A percentile compares a stretch with the other conserved stretches of the same genome.
phyloP scores from a whole-genome alignment of 371 early-diverging fungal species.

The Zychaea mexicana region DNA sequence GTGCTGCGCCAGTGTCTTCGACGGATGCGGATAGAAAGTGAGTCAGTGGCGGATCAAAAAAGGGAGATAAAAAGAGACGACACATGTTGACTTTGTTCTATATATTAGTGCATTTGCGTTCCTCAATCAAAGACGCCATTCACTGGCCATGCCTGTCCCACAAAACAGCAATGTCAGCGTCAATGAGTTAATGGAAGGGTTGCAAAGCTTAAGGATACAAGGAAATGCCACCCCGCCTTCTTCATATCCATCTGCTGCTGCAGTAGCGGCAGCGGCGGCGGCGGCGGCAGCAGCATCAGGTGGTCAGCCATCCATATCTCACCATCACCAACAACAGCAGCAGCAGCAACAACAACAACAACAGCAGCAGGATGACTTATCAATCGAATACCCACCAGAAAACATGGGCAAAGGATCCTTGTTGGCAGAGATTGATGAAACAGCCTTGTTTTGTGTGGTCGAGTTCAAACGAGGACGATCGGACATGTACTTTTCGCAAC shows the following conservation, averaged over 20 bases:
- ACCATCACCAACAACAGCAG: not conserved
- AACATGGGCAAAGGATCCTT: slow-evolving; percentile 58
- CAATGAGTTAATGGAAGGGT: slow-evolving; percentile 4
- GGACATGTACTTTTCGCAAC: slow-evolving; percentile 78
- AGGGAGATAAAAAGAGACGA: not conserved
- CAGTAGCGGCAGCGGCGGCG: too few relatives aligned
- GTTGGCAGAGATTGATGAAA: slow-evolving; percentile 48
- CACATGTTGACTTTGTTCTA: too few relatives aligned
- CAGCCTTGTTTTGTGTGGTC: slow-evolving; percentile 73
- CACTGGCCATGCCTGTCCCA: slow-evolving; percentile 30
- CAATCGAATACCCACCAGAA: slow-evolving; percentile 20
- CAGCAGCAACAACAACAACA: slow-evolving; percentile 2
- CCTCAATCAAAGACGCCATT: slow-evolving; percentile 37
- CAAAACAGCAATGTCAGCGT: slow-evolving; percentile 2
- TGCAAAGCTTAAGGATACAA: not conserved
- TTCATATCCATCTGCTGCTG: too few relatives aligned
- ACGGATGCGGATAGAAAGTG: slow-evolving; percentile 11
- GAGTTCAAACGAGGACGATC: slow-evolving; percentile 91
- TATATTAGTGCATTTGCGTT: slow-evolving; percentile 6
- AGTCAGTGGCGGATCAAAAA: not conserved
- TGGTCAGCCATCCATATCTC: too few relatives aligned
- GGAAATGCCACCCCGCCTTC: too few relatives aligned
- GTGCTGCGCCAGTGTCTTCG: not conserved
- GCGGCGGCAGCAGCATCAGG: too few relatives aligned
- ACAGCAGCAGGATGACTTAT: slow-evolving; percentile 7